phyloP scores from a whole-genome alignment of 306 rosid genomes.

The Urtica urens region DNA sequence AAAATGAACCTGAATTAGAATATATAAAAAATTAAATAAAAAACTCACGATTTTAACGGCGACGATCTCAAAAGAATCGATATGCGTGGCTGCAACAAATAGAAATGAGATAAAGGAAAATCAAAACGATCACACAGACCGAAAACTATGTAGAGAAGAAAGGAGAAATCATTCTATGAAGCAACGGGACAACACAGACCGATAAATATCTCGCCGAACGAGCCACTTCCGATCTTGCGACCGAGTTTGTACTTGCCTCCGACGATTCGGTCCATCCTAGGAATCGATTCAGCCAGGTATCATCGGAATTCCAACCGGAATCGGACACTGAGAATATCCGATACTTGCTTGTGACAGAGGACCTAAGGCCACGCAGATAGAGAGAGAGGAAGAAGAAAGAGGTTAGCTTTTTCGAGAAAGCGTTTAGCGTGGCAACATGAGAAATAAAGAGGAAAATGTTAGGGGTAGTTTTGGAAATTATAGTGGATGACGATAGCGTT shows the following conservation, averaged over 20 bases:
- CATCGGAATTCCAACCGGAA: conserved; percentile 12
- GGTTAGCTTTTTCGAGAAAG: not conserved
- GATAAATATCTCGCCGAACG: conserved; percentile 90
- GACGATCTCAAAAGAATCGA: conserved; percentile 82
- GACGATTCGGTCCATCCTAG: conserved; percentile 68
- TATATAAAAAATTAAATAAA: not conserved
- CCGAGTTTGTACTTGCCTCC: conserved; percentile 83
- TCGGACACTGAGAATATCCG: not conserved
- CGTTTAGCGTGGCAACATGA: not conserved
- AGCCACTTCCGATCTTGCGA: conserved; percentile 98
- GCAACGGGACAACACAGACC: conserved; percentile 28
- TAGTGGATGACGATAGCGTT: not conserved
- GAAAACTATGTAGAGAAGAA: not conserved
- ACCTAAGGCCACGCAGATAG: conserved; percentile 22
- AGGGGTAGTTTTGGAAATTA: conserved; percentile 19
- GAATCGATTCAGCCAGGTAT: conserved; percentile 21
- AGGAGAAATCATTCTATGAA: not conserved
- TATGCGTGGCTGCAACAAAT: conserved; percentile 63
- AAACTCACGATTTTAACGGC: conserved; percentile 81
- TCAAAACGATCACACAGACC: not conserved
- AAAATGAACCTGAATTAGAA: not conserved
- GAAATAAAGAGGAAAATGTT: not conserved
- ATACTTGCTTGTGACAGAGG: conserved; percentile 2
- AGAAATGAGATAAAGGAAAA: not conserved
- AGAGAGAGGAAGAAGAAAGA: not conserved